phyloP scores from a whole-genome alignment of 148 eudicot genomes.

The Silene conica region DNA sequence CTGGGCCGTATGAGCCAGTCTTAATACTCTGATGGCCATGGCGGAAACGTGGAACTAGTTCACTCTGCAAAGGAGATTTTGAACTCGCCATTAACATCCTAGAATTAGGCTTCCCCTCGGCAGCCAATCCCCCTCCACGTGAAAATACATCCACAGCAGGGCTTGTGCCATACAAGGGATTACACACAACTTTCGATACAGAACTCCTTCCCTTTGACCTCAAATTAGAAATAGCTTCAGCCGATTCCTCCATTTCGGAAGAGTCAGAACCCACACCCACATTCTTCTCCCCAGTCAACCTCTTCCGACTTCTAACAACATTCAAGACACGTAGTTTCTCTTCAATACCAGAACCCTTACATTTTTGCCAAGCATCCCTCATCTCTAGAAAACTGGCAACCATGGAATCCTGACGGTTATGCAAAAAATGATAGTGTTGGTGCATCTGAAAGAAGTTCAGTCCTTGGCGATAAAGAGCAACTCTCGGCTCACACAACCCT shows the following conservation, averaged over 20 bases:
- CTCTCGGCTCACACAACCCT: slow-evolving; percentile 91
- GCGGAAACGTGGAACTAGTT: slow-evolving; percentile 30
- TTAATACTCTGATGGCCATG: slow-evolving; percentile 35
- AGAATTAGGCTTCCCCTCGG: slow-evolving; percentile 45
- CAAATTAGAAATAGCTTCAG: slow-evolving; percentile 48
- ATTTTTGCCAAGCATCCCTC: slow-evolving; percentile 74
- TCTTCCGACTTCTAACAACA: slow-evolving; percentile 70
- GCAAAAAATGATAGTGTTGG: slow-evolving; percentile 67
- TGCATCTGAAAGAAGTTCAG: slow-evolving; percentile 64
- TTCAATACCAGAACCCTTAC: slow-evolving; percentile 78
- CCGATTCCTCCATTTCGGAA: slow-evolving; percentile 59
- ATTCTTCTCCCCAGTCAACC: slow-evolving; percentile 66
- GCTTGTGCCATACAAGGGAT: slow-evolving; percentile 28
- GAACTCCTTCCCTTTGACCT: slow-evolving; percentile 46
- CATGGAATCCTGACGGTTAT: slow-evolving; percentile 72
- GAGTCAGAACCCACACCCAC: slow-evolving; percentile 58
- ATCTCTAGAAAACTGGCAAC: slow-evolving; percentile 65
- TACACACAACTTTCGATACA: slow-evolving; percentile 35
- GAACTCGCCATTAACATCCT: slow-evolving; percentile 43
- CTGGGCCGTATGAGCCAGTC: slow-evolving; percentile 33
- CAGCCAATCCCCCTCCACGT: slow-evolving; percentile 30
- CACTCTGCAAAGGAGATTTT: slow-evolving; percentile 35
- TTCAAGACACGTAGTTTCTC: slow-evolving; percentile 88
- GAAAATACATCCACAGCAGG: slow-evolving; percentile 37
- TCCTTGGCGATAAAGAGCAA: slow-evolving; percentile 84